Conservation (phyloP, 2,329 filamentous ascomycete genomes). For the Pyrenochaeta sp. region DNA sequence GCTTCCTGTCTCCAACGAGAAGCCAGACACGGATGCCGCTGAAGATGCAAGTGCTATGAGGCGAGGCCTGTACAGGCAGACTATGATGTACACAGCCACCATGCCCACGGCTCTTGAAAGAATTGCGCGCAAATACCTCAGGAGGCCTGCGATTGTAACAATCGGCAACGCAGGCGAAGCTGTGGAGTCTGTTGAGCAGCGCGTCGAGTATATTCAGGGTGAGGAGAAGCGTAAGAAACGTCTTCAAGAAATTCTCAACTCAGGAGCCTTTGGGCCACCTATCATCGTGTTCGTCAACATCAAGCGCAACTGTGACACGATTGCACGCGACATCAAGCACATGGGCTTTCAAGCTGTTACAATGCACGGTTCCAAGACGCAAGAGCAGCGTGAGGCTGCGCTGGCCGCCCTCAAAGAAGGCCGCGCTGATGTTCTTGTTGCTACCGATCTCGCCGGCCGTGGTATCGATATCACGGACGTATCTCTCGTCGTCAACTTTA, state of each 20-base stretch:
- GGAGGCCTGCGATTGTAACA: constrained; percentile 89
- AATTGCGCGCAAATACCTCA: constrained; percentile 96
- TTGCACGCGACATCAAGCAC: constrained; percentile 90
- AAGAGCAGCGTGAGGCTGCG: constrained; percentile 95
- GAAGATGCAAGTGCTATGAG: constrained; percentile 89
- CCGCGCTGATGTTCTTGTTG: constrained; percentile 85
- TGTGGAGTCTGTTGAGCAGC: constrained; percentile 96
- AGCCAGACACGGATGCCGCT: constrained; percentile 90
- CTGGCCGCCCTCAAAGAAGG: constrained; percentile 84
- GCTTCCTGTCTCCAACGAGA: constrained; percentile 89
- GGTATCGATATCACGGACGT: constrained; percentile 98
- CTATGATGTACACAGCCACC: constrained; percentile 99
- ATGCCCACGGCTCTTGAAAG: constrained; percentile 93
- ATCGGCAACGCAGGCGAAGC: constrained; percentile 96
- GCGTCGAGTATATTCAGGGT: constrained; percentile 86
- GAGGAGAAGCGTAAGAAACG: constrained; percentile 98
- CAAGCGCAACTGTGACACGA: constrained; percentile 96
- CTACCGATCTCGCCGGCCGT: constrained; percentile 92
- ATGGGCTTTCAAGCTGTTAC: constrained; percentile 93
- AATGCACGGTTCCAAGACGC: constrained; percentile 93
- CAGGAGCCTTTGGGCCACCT: constrained; percentile 80
- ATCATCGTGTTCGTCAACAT: constrained; percentile 99
- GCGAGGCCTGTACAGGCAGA: constrained; percentile 86
- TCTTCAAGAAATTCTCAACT: constrained; percentile 85
- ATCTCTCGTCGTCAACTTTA: constrained; percentile 95